Base-by-base conservation (phyloP, 1,284 basidiomycete species). In the Cyathus olla region DNA sequence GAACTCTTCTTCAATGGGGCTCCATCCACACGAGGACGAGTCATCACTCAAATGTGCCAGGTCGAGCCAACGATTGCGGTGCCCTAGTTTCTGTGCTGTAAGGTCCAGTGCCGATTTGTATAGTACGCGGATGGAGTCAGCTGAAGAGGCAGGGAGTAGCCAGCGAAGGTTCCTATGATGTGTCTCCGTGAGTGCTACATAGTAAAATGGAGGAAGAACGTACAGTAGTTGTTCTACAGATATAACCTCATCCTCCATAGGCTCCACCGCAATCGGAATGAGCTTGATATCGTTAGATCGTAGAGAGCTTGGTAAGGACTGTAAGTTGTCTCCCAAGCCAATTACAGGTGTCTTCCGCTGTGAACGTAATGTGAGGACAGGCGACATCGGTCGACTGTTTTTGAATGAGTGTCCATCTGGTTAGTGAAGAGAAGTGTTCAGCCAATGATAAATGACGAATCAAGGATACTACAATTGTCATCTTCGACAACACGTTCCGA, bases 41-140 rank as follows among this genome's bases (percentile, higher is more conserved):
- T 49, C 46, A 19, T 56, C 60, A 26, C 60, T 44, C 1, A 68
- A 58, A 29, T 54, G 61, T 2, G 44, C 39, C 2, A 59, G 55
- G 24, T 72, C 67, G 24, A 84, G 67, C 65, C 86, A 81, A 31
- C 62, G 72, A 44, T 77, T 73, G 44, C 76, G 72, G 51, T 77
- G 68, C 4, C 61, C 37, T 24, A 65, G 63, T 11, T 66, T 69
- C 1, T 59, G 66, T 9, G 67, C 65, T 46, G 66, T 56, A 56
- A 70, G 65, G 17, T 64, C 64, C 8, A 72, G 54, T 6, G 67
- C 70, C 2, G 64, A 64, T 53, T 71, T 67, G 9, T 79, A 63
- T 13, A 79, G 65, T 8, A 67, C 47, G 39, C 70, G 69, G 29
- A 80, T 72, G 1, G 65, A 66, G 15, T 68, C 57, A 11, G 72